Evolutionary conservation across 163 green algal species (phyloP).

Genomic region (Scenedesmus sp.): DNA sequence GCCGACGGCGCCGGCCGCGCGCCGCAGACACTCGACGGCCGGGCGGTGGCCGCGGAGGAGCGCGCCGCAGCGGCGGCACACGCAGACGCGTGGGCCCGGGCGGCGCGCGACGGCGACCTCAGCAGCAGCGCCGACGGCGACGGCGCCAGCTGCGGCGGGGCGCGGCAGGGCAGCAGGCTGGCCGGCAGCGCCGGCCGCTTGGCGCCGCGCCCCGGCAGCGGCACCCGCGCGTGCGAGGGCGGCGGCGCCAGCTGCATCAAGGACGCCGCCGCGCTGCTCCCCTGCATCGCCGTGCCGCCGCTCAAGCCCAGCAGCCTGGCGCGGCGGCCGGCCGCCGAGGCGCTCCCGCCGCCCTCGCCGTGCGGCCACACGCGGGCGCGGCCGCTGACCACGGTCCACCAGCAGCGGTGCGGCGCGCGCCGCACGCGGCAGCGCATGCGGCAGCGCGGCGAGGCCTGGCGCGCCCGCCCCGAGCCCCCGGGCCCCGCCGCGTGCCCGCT

Average conservation of each 20-base stretch:
- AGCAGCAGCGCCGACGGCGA: too few species aligned
- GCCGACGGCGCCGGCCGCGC: too few species aligned
- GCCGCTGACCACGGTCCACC: not conserved
- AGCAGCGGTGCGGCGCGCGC: slow-evolving; percentile 13
- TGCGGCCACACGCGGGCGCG: slow-evolving; percentile 5
- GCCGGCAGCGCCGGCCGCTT: too few species aligned
- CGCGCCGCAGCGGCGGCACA: not conserved
- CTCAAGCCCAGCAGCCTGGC: slow-evolving; percentile 39
- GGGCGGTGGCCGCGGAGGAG: not conserved
- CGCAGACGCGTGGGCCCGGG: not conserved
- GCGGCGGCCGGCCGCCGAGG: not conserved
- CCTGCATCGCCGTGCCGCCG: not conserved
- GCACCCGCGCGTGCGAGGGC: too few species aligned
- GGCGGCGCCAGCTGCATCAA: too few species aligned
- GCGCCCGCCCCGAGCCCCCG: too few species aligned
- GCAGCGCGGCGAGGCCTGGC: too few species aligned
- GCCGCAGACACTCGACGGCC: slow-evolving; percentile 15
- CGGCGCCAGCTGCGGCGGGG: too few species aligned
- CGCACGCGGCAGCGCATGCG: not conserved
- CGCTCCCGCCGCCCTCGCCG: not conserved
- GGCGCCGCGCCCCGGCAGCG: too few species aligned
- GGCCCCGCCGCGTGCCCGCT: too few species aligned
- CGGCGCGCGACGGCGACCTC: not conserved
- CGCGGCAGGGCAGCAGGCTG: too few species aligned
- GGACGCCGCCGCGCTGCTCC: slow-evolving; percentile 22